These are phyloP conservation scores for Alternaria brassicicola DNA, from an alignment of 2,329 filamentous ascomycete species.

Conservation along the genomic window DNA sequence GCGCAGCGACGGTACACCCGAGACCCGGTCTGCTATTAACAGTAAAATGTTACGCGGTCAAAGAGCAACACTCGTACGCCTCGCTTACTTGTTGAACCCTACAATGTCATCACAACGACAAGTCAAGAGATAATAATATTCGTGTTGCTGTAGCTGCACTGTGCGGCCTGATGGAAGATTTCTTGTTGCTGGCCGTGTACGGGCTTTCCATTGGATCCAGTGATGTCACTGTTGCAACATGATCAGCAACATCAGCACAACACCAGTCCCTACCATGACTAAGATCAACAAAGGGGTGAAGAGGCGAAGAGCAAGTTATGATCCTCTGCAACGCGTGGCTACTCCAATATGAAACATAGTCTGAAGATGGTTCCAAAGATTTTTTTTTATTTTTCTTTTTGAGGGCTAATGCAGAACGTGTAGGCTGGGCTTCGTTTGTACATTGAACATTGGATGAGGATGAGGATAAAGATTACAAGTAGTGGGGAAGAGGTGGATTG, in stretches of 20 bases:
- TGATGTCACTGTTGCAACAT: not conserved
- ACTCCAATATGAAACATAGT: not conserved
- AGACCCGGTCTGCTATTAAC: not conserved
- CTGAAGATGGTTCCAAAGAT: not conserved
- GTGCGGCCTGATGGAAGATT: too few species aligned
- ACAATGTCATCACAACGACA: too few species aligned
- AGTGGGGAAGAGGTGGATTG: not conserved
- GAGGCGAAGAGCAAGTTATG: not conserved
- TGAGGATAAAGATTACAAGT: not conserved
- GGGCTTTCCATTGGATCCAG: too few species aligned
- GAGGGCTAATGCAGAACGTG: not conserved
- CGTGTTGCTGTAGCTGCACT: too few species aligned
- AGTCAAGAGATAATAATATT: too few species aligned
- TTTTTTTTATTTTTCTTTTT: too few species aligned
- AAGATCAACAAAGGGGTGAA: not conserved
- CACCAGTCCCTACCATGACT: not conserved
- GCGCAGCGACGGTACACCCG: not conserved
- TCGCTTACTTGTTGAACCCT: too few species aligned
- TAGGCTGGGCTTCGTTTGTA: not conserved
- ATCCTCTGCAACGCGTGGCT: not conserved
- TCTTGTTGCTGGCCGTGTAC: too few species aligned
- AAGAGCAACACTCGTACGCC: too few species aligned
- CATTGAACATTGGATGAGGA: not conserved
- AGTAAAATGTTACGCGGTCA: too few species aligned
- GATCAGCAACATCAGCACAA: not conserved